These are phyloP conservation scores for Neonectria neomacrospora DNA, from an alignment of 2,329 filamentous ascomycete species.

Conservation along the genomic window DNA sequence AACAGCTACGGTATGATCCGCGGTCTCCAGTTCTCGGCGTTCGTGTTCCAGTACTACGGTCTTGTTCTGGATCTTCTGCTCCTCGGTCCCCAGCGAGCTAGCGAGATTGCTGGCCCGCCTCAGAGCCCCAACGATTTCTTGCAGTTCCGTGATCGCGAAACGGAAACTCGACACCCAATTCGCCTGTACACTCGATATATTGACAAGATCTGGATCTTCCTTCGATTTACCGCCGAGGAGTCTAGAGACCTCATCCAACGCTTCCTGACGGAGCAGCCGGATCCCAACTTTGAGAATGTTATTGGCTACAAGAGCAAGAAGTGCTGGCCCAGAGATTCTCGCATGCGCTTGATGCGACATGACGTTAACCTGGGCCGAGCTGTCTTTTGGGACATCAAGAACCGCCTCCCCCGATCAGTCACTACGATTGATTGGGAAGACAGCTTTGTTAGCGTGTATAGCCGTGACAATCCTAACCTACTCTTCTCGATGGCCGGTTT, in stretches of 20 bases:
- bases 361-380: constrained; percentile 97
- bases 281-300: constrained; percentile 99
- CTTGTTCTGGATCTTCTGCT: constrained; percentile 93
- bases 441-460: constrained; percentile 98
- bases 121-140: constrained; percentile 97
- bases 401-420: constrained; percentile 90
- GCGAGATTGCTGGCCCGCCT: constrained; percentile 94
- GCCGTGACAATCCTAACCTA: constrained; percentile 95
- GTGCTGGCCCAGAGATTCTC: constrained; percentile 97
- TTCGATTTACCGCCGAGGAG: constrained; percentile 92
- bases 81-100: constrained; percentile 93
- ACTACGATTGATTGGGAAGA: constrained; percentile 99
- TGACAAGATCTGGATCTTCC: constrained; percentile 98
- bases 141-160: constrained; percentile 93
- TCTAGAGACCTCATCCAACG: constrained; percentile 96
- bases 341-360: constrained; percentile 98
- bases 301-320: constrained; percentile 99
- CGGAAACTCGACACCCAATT: constrained; percentile 93
- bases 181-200: constrained; percentile 98
- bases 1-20: constrained; percentile 99
- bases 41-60: constrained; percentile 99
- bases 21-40: constrained; percentile 96
- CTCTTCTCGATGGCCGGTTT: constrained; percentile 99
- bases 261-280: constrained; percentile 96
- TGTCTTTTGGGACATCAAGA: constrained; percentile 99